These are phyloP conservation scores for Zygoascus sp. DNA, from an alignment of 1,139 yeast genomes.

Conservation along the genomic window DNA sequence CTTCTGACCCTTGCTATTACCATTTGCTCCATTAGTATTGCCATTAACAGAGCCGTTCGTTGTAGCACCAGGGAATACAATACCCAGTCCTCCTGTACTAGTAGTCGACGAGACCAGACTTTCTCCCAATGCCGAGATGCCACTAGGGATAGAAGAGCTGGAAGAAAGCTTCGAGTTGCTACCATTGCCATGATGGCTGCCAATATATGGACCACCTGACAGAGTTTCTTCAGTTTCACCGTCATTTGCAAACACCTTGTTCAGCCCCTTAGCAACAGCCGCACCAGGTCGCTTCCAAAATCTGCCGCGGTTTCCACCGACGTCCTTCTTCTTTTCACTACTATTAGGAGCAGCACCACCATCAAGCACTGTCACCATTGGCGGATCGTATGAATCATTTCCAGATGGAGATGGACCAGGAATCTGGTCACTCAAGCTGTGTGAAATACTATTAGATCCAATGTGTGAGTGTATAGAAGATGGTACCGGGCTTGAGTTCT, in stretches of 20 bases:
- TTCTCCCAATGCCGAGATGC: constrained; percentile 11
- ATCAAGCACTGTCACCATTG: constrained; percentile 33
- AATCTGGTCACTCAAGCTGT: not conserved
- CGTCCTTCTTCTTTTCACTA: constrained; percentile 19
- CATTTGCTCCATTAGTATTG: constrained; percentile 3
- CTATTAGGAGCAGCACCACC: constrained; percentile 21
- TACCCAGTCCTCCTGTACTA: constrained; percentile 21
- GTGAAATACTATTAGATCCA: not conserved
- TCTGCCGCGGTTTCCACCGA: constrained; percentile 26
- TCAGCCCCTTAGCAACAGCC: constrained; percentile 38
- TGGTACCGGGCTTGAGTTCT: constrained; percentile 7
- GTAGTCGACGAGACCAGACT: constrained; percentile 14
- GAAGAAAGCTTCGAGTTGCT: constrained; percentile 3
- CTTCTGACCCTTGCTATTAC: constrained; percentile 5
- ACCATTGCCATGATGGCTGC: constrained; percentile 2
- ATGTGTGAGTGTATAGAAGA: not conserved
- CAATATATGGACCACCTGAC: constrained; percentile 8
- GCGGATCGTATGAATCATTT: constrained; percentile 24
- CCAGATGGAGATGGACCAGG: not conserved
- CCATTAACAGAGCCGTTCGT: constrained; percentile 6
- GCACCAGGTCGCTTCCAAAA: constrained; percentile 39
- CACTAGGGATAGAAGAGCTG: constrained; percentile 11
- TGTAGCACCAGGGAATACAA: constrained; percentile 17
- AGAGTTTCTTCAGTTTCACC: constrained; percentile 18
- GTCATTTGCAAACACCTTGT: constrained; percentile 34